Base-by-base conservation (phyloP, 2,329 filamentous ascomycete genomes). In the Ophiosphaerella herpotricha region DNA sequence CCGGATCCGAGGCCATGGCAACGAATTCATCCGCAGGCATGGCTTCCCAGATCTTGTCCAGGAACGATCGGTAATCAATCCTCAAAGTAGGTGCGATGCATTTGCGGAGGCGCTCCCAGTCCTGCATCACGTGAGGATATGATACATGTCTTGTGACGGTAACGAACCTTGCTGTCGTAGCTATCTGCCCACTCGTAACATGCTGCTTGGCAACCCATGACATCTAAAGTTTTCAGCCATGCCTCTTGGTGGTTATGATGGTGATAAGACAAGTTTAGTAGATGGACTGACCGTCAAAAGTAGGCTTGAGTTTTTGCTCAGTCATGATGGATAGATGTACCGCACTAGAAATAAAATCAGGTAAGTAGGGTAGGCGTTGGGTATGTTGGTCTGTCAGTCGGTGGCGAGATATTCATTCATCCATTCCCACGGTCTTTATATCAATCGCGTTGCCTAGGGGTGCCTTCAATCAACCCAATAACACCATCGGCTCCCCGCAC, bases 51-150 rank as follows among this genome's bases (percentile, higher is more conserved):
- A 79, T 65, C 69, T 82, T 80, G 72, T 78, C 73, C 53, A 83
- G 73, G 62, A 83, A 78, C 12, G 70, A 84, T 56, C 70, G 78
- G 80, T 91, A 91, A 78, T 91, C 88, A 63, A 91, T 81, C 79
- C 74, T 76, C 12, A 85, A 66, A 1, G 80, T 85, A 1, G 85
- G 85, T 2, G 85, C 85, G 58, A 89, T 85, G 75, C 81, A 83
- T 55, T 80, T 82, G 58, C 75, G 66, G 24, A 87, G 78, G 43
- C 83, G 80, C 12, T 78, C 75, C 83, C 84, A 87, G 74, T 87
- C 82, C 73, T 73, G 47, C 16, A 5, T 34, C 14, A 44, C 18
- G 36, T 54, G 41, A 55, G 49, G 34, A 12, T 23, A 37, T 18
- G 32, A 6, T 5, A 18, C 16, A 24, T 16, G 24, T 21, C 34